These are phyloP conservation scores for Chionographis japonica DNA, from an alignment of 106 monocot genomes.

Conservation along the genomic window DNA sequence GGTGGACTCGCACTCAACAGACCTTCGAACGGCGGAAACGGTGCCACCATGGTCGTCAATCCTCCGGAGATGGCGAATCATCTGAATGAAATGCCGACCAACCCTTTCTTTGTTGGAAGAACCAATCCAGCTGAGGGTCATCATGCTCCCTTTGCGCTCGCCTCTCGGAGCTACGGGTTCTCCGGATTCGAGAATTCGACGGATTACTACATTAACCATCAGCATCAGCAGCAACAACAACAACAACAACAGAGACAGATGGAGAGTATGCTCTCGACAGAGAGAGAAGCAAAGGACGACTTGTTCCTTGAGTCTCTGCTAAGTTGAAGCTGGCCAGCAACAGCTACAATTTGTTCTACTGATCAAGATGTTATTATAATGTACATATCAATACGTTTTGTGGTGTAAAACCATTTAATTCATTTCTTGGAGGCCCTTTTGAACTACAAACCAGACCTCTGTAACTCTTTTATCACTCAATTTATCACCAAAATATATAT, in stretches of 20 bases:
- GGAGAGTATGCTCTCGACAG: constrained; percentile 8
- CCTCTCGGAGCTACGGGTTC: not conserved
- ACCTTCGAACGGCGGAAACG: constrained; percentile 17
- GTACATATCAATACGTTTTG: not conserved
- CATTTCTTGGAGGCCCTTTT: not conserved
- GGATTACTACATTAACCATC: constrained; percentile 20
- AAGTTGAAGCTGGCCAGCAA: not conserved
- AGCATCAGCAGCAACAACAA: constrained; percentile 16
- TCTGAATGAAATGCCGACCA: constrained; percentile 10
- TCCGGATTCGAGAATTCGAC: constrained; percentile 3
- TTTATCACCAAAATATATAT: too few species aligned
- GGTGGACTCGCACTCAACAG: not conserved
- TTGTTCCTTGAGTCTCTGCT: constrained; percentile 31
- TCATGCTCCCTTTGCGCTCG: constrained; percentile 9
- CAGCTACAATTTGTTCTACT: not conserved
- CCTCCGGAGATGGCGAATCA: constrained; percentile 25
- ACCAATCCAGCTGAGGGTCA: not conserved
- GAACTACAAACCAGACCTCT: not conserved
- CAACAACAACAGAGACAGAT: constrained; percentile 4
- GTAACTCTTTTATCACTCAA: not conserved
- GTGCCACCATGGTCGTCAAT: constrained; percentile 8
- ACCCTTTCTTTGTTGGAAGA: constrained; percentile 7
- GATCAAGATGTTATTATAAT: not conserved
- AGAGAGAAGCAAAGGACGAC: constrained; percentile 39
- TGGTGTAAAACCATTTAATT: not conserved